These are phyloP conservation scores for Nidularia sp. DNA, from an alignment of 768 basidiomycete species.

Conservation along the genomic window DNA sequence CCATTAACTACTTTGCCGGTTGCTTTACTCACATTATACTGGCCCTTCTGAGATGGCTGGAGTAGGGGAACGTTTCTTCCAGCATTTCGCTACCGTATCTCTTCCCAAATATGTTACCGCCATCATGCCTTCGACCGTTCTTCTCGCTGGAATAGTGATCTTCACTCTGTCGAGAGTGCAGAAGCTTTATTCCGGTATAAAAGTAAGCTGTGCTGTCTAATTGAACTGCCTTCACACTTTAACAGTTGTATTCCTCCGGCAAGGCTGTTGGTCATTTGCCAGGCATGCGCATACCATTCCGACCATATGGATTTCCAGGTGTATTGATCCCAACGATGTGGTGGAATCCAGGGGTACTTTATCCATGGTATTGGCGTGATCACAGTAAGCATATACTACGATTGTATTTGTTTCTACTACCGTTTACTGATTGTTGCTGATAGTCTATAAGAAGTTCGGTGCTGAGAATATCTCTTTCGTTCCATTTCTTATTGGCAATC, in stretches of 20 bases:
- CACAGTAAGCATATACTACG: constrained; percentile 10
- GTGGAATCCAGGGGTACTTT: constrained; percentile 20
- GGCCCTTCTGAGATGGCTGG: too few relatives aligned
- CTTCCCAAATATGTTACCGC: too few relatives aligned
- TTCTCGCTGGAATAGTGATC: neutral
- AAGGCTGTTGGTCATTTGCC: constrained; percentile 18
- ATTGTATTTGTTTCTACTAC: neutral
- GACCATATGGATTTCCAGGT: constrained; percentile 21
- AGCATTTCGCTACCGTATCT: too few relatives aligned
- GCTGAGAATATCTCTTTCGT: constrained; percentile 17
- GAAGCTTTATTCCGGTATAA: neutral
- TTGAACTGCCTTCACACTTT: neutral
- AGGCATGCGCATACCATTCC: constrained; percentile 17
- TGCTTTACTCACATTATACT: too few relatives aligned
- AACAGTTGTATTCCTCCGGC: neutral
- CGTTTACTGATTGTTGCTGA: neutral
- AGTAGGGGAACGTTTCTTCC: too few relatives aligned
- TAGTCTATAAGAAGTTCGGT: constrained; percentile 1
- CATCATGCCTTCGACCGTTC: neutral
- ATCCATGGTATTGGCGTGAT: constrained; percentile 17
- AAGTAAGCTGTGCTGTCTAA: neutral
- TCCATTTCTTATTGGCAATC: constrained; percentile 12
- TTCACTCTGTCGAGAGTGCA: neutral
- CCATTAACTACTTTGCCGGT: too few relatives aligned
- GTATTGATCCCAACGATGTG: constrained; percentile 17